Base-by-base conservation (phyloP, 768 basidiomycete species). In the Serendipita sp. region DNA sequence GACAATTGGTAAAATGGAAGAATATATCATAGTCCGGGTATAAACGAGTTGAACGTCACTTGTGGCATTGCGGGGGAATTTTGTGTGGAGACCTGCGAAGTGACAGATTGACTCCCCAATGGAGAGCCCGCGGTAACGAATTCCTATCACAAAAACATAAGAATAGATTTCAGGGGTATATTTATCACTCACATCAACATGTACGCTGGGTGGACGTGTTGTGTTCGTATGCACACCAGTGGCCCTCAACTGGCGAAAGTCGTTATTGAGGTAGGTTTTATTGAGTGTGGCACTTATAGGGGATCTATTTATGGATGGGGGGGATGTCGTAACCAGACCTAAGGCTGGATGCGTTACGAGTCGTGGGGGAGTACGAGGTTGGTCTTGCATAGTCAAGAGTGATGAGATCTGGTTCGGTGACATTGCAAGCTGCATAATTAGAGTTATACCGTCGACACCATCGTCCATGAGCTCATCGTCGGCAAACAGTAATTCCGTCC, bases 191-290 rank as follows among this genome's bases (percentile, higher is more conserved):
- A 84, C 82, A 70, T 84, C 82, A 61, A 84, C 89, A 72, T 92
- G 90, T 76, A 83, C 84, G 72, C 90, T 91, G 9, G 90, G 90
- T 48, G 91, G 75, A 68, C 90, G 77, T 72, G 89, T 91, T 62
- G 88, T 91, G 68, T 91, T 92, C 70, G 88, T 80, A 67, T 86
- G 80, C 9, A 81, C 79, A 33, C 86, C 79, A 43, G 76, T 74
- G 71, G 84, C 83, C 56, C 89, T 76, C 66, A 89, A 74, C 69
- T 86, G 81, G 61, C 90, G 78, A 67, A 92, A 92, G 71, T 91
- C 89, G 67, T 92, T 90, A 69, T 81, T 85, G 22, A 70, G 71
- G 66, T 92, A 92, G 64, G 80, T 90, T 74, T 90, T 92, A 11
- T 90, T 90, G 28, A 92, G 76, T 17, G 86, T 86, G 0, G 85